These are phyloP conservation scores for Leptographium lundbergii DNA, from an alignment of 2,329 filamentous ascomycete genomes.

Conservation along the genomic window DNA sequence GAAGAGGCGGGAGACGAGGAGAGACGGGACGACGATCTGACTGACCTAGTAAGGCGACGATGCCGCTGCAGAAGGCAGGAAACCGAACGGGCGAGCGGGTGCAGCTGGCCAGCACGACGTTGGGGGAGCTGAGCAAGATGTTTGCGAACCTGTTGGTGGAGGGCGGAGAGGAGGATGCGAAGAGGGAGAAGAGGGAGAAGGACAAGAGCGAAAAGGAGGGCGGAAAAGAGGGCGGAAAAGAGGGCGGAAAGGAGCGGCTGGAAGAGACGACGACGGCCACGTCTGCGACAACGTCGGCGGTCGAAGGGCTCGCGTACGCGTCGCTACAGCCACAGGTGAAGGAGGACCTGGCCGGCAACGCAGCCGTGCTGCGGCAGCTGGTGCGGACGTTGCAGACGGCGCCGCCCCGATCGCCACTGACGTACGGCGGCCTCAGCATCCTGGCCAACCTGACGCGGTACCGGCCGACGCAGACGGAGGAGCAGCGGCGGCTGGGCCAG, in stretches of 20 bases:
- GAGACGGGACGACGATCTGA: constrained; percentile 20
- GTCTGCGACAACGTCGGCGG: constrained; percentile 38
- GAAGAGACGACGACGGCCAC: constrained; percentile 41
- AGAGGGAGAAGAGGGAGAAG: not conserved
- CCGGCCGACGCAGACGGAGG: constrained; percentile 64
- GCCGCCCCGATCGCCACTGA: constrained; percentile 52
- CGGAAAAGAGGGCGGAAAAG: constrained; percentile 13
- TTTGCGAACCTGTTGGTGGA: constrained; percentile 55
- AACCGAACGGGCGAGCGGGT: constrained; percentile 20
- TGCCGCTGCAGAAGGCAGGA: constrained; percentile 27
- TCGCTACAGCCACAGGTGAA: constrained; percentile 79
- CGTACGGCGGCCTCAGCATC: constrained; percentile 79
- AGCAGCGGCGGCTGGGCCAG: constrained; percentile 84
- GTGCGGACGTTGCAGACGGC: constrained; percentile 49
- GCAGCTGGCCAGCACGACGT: constrained; percentile 42
- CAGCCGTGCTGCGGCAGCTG: constrained; percentile 54
- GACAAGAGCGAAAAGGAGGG: constrained; percentile 9
- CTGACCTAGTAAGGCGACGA: constrained; percentile 42
- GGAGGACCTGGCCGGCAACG: constrained; percentile 61
- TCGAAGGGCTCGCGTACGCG: constrained; percentile 87
- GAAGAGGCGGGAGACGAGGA: too few species aligned
- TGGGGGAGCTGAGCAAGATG: constrained; percentile 51
- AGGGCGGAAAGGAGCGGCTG: not conserved
- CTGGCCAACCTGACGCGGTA: constrained; percentile 78
- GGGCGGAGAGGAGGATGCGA: constrained; percentile 8